Conservation (phyloP, 1,139 yeast species). For the Blastobotrys raffinosifermentans region DNA sequence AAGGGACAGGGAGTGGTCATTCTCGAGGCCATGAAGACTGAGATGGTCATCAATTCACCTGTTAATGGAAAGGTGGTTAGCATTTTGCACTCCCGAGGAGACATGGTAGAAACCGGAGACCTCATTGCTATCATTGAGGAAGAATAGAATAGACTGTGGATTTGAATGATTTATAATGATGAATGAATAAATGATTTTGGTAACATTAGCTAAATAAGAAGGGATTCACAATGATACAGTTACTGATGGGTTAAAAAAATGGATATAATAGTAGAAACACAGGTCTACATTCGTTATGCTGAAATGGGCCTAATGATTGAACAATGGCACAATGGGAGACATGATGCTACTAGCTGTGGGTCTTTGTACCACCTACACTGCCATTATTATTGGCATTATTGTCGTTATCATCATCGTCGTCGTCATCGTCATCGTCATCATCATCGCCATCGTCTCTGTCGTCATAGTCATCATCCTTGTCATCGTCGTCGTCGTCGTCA, state of each 20-base stretch:
- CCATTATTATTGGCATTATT: background rate
- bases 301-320: background rate
- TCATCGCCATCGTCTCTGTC: slow-evolving; percentile 8
- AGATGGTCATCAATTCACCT: slow-evolving; percentile 79
- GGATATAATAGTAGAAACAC: too few relatives aligned
- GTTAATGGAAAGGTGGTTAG: slow-evolving; percentile 70
- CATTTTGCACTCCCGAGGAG: slow-evolving; percentile 78
- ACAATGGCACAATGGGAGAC: background rate
- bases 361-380: background rate
- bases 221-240: slow-evolving; percentile 44
- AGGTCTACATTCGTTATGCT: background rate
- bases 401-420: slow-evolving; percentile 7
- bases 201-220: too few relatives aligned
- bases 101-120: slow-evolving; percentile 95
- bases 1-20: slow-evolving; percentile 78
- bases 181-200: slow-evolving; percentile 1
- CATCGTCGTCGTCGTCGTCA: slow-evolving; percentile 6
- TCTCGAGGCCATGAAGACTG: slow-evolving; percentile 98
- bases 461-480: slow-evolving; percentile 9
- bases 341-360: background rate
- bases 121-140: slow-evolving; percentile 68
- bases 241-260: too few relatives aligned
- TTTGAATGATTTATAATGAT: background rate
- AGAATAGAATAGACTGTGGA: slow-evolving; percentile 6
- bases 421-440: slow-evolving; percentile 9